phyloP scores from a whole-genome alignment of 768 basidiomycete species.

The Lyophyllum semitale region DNA sequence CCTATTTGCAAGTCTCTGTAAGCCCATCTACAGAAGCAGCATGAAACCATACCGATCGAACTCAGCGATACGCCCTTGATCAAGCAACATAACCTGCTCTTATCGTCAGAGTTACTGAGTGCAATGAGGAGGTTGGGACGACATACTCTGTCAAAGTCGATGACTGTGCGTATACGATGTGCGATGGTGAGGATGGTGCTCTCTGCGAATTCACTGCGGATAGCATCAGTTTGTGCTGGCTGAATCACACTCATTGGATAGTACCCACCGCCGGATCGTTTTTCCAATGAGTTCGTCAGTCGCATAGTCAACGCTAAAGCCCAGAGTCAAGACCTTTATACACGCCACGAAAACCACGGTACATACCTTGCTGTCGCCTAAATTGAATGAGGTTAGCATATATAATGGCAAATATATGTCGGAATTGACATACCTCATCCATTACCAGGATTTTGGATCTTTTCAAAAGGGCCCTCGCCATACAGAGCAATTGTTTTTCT shows the following conservation, averaged over 20 bases:
- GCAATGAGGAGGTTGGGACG: not conserved
- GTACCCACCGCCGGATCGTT: no score
- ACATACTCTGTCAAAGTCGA: constrained; percentile 81
- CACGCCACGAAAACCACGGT: not conserved
- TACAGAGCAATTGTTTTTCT: constrained; percentile 82
- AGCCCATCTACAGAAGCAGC: not conserved
- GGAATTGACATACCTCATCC: constrained; percentile 60
- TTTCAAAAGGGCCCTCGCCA: constrained; percentile 82
- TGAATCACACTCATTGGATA: not conserved
- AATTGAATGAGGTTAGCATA: constrained; percentile 6
- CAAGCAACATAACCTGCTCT: constrained; percentile 71
- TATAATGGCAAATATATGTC: not conserved
- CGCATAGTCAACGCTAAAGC: constrained; percentile 74
- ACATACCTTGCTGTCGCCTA: constrained; percentile 69
- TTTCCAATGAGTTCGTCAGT: no score
- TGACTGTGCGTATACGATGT: constrained; percentile 75
- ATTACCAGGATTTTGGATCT: constrained; percentile 77
- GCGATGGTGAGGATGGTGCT: constrained; percentile 86
- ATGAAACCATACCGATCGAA: no score
- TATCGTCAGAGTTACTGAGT: not conserved
- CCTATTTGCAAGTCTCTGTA: constrained; percentile 25
- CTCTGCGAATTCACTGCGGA: constrained; percentile 68
- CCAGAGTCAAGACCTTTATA: not conserved
- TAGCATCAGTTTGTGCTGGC: not conserved
- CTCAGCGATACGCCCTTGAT: constrained; percentile 77